phyloP scores from a whole-genome alignment of 2,329 filamentous ascomycete species.

The Colletotrichum graminicola region DNA sequence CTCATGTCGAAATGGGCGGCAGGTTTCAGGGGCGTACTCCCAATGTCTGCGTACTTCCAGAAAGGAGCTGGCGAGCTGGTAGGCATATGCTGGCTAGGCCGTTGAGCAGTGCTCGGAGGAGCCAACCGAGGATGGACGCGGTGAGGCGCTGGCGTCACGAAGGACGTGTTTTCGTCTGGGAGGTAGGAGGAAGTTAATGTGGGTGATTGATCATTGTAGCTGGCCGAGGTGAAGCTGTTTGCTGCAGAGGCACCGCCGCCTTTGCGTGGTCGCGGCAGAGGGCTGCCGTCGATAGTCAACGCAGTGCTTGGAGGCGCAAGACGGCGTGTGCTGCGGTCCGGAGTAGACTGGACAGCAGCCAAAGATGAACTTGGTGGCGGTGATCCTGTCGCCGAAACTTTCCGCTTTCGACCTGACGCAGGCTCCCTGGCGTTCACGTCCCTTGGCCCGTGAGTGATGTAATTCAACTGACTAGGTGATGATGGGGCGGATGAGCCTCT shows the following conservation, averaged over 20 bases:
- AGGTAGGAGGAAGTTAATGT: conserved; percentile 72
- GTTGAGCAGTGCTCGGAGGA: conserved; percentile 83
- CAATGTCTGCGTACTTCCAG: conserved; percentile 86
- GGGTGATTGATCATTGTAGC: conserved; percentile 69
- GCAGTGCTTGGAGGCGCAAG: conserved; percentile 48
- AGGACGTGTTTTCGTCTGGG: conserved; percentile 70
- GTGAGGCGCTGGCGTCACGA: conserved; percentile 79
- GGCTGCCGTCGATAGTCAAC: conserved; percentile 69
- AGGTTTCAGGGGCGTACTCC: conserved; percentile 75
- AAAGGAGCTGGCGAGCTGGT: conserved; percentile 88
- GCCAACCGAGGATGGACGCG: conserved; percentile 80
- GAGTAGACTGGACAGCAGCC: conserved; percentile 67
- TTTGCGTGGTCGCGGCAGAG: conserved; percentile 69
- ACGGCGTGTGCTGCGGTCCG: conserved; percentile 61
- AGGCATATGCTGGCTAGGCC: conserved; percentile 87
- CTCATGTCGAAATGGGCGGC: conserved; percentile 66
- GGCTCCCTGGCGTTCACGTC: conserved; percentile 67
- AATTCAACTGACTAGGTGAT: conserved; percentile 72
- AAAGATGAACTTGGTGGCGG: conserved; percentile 65
- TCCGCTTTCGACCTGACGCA: conserved; percentile 67
- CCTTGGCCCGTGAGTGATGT: conserved; percentile 69
- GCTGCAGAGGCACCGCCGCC: conserved; percentile 57
- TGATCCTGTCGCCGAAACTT: conserved; percentile 67
- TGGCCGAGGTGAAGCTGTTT: conserved; percentile 61
- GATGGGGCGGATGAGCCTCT: conserved; percentile 78